Evolutionary conservation across 75 land plant species (phyloP), one percentile per base, ranked within the genome.

Genomic region (Cunninghamia lanceolata): DNA sequence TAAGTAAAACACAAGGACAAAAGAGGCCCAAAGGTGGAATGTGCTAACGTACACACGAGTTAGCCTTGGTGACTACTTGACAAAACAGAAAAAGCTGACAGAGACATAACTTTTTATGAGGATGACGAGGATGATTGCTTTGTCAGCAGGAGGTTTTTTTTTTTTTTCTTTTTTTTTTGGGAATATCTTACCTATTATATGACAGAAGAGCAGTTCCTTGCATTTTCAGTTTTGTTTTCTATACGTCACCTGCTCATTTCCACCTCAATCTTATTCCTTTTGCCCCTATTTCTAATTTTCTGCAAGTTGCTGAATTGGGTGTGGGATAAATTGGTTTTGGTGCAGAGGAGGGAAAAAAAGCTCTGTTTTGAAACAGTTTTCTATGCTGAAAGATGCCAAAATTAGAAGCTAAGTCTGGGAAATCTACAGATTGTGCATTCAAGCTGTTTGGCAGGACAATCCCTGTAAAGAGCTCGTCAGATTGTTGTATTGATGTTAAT

Each of bases 381-480:
- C 53, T 50, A 56, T 17, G 63, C 63, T 56, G 63, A 56, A 21
- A 56, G 25, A 56, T 56, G 63, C 25, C 63, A 19, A 56, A 56
- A 21, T 56, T 56, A 17, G 63, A 56, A 19, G 25, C 25, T 3
- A 56, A 56, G 25, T 56, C 63, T 17, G 63, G 63, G 25, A 56
- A 56, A 56, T 56, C 63, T 21, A 21, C 63, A 17, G 63, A 56
- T 70, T 25, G 34, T 30, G 30, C 74, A 30, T n/a, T 70, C 30
- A 70, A 70, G n/a, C 74, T 70, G 74, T 70, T 70, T n/a, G 74
- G 74, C 2, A 70, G 74, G 74, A 70, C 34, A 28, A 70, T 70
- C 10, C 30, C 30, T 70, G 34, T 70, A 10, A 56, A 56, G 25
- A 56, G 63, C 63, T 56, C 63, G 25, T 19, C 63, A 4, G 63